These are phyloP conservation scores for Phytophthora hybrid DNA, from an alignment of 352 stramenopile genomes.

Conservation along the genomic window DNA sequence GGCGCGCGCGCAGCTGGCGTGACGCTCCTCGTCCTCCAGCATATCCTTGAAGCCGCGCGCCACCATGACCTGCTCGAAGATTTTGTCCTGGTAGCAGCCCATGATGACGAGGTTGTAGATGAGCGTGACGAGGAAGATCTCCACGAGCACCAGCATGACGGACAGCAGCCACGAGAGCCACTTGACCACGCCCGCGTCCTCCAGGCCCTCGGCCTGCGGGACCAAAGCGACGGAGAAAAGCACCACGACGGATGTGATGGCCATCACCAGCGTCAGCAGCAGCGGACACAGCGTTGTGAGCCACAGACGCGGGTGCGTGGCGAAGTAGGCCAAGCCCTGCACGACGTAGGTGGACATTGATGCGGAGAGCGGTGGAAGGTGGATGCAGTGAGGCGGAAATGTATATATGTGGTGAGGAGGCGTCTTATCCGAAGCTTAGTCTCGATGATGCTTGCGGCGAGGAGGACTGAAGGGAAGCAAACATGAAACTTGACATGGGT, in stretches of 20 bases:
- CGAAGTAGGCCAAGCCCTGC: constrained; percentile 63
- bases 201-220: constrained; percentile 55
- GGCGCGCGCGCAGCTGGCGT: constrained; percentile 51
- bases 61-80: constrained; percentile 70
- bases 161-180: constrained; percentile 68
- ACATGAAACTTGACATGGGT: neutral
- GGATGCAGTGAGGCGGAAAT: neutral
- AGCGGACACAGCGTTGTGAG: constrained; percentile 60
- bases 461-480: neutral
- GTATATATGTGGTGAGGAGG: no score
- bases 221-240: constrained; percentile 57
- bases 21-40: constrained; percentile 54
- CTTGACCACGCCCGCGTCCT: constrained; percentile 43
- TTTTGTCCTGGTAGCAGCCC: constrained; percentile 65
- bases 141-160: constrained; percentile 66
- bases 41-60: constrained; percentile 57
- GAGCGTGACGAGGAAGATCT: constrained; percentile 79
- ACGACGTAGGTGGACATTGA: constrained; percentile 66
- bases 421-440: neutral
- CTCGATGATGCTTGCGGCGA: neutral
- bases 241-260: constrained; percentile 48
- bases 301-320: constrained; percentile 70
- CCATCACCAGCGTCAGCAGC: constrained; percentile 65
- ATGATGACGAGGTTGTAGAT: constrained; percentile 70
- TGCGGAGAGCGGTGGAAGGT: neutral